phyloP scores from a whole-genome alignment of 148 eudicot species.

The Camellia lanceoleosa region DNA sequence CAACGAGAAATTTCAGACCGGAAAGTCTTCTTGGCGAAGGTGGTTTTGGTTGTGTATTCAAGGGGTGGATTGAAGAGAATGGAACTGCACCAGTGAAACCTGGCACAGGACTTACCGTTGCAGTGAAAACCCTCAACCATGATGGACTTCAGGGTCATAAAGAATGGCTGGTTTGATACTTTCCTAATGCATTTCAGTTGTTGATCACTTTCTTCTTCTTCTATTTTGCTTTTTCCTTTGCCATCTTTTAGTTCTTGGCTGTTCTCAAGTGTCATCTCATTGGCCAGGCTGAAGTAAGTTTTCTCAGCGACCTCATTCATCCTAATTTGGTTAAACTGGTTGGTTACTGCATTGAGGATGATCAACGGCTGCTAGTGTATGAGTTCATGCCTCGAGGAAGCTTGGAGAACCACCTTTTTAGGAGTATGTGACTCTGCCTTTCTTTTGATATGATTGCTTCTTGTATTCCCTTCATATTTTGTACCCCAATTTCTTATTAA shows the following conservation, averaged over 20 bases:
- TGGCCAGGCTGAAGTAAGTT: constrained; percentile 72
- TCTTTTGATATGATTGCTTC: not conserved
- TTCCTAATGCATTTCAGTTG: constrained; percentile 10
- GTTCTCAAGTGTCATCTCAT: constrained; percentile 9
- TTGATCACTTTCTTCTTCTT: not conserved
- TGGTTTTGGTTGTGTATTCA: constrained; percentile 71
- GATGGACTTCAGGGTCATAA: constrained; percentile 82
- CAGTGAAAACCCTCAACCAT: constrained; percentile 69
- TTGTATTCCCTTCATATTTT: not conserved
- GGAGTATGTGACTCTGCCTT: constrained; percentile 46
- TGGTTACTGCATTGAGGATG: constrained; percentile 77
- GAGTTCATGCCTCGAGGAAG: constrained; percentile 80
- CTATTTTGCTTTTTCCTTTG: not conserved
- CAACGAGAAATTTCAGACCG: constrained; percentile 70
- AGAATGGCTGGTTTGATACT: constrained; percentile 69
- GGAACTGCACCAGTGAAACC: constrained; percentile 76
- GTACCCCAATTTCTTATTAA: constrained; percentile 4
- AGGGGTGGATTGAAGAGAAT: constrained; percentile 78
- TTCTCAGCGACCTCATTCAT: constrained; percentile 61
- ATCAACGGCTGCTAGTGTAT: constrained; percentile 67
- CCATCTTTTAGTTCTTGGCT: not conserved
- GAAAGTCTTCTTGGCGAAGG: constrained; percentile 79
- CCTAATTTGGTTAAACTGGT: constrained; percentile 64
- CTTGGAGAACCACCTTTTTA: constrained; percentile 71
- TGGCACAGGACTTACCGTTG: constrained; percentile 72